These are phyloP conservation scores for Scalesia atractyloides DNA, from an alignment of 129 eudicot genomes.

Conservation along the genomic window DNA sequence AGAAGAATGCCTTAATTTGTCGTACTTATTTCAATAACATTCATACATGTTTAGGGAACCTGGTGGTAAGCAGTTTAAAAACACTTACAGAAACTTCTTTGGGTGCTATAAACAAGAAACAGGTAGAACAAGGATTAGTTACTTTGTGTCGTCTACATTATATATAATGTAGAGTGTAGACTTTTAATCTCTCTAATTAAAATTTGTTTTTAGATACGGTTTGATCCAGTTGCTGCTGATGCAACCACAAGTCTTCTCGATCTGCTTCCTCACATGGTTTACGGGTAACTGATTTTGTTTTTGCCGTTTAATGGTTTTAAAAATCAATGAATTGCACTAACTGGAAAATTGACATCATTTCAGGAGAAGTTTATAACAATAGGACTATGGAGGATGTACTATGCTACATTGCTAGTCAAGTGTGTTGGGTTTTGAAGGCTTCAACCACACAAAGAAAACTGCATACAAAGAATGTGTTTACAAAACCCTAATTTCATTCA, in stretches of 20 bases:
- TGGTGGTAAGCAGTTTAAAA: conserved; percentile 55
- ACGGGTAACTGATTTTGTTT: conserved; percentile 49
- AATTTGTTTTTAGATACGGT: conserved; percentile 52
- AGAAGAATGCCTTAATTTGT: conserved; percentile 68
- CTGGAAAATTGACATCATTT: conserved; percentile 20
- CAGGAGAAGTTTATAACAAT: conserved; percentile 62
- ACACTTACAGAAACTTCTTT: conserved; percentile 54
- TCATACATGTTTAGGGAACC: conserved; percentile 45
- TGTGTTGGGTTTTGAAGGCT: too few relatives aligned
- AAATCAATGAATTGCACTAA: neutral
- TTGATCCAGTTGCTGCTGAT: conserved; percentile 77
- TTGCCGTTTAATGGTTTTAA: neutral
- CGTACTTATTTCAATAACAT: conserved; percentile 51
- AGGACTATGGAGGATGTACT: conserved; percentile 81
- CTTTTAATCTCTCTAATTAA: neutral
- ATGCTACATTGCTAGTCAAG: conserved; percentile 80
- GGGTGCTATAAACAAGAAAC: conserved; percentile 50
- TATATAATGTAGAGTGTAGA: neutral
- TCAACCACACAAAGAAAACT: too few relatives aligned
- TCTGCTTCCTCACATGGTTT: conserved; percentile 79
- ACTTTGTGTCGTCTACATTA: too few relatives aligned
- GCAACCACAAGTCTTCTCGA: conserved; percentile 58
- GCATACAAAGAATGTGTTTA: too few relatives aligned
- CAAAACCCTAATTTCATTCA: too few relatives aligned
- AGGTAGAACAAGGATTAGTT: conserved; percentile 44